These are phyloP conservation scores for Aspergillus niger DNA, from an alignment of 2,329 filamentous ascomycete genomes.

Conservation along the genomic window DNA sequence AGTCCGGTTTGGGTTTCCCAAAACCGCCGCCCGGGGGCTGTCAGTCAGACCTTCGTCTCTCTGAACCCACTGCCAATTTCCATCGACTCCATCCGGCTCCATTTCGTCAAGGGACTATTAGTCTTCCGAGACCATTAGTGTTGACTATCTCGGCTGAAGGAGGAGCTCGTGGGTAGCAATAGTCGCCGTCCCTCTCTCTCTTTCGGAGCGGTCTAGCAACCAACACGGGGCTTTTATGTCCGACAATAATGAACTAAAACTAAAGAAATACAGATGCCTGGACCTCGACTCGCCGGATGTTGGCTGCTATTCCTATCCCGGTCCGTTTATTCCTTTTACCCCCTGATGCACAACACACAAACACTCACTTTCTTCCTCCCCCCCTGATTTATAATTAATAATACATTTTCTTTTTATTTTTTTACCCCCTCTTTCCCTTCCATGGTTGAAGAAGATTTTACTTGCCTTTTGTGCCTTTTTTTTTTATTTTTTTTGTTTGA, in stretches of 20 bases:
- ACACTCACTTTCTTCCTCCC: too few species aligned
- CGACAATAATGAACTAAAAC: background rate
- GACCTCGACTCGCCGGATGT: background rate
- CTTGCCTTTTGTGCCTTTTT: too few species aligned
- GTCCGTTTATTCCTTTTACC: background rate
- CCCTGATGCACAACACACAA: background rate
- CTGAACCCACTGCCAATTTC: slow-evolving; percentile 5
- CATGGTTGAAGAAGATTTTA: background rate
- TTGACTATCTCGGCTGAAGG: background rate
- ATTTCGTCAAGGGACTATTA: background rate
- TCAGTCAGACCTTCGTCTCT: background rate
- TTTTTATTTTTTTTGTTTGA: too few species aligned
- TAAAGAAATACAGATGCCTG: background rate
- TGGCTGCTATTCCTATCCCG: background rate
- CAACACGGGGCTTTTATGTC: background rate
- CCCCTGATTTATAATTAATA: background rate
- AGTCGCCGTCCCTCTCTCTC: background rate
- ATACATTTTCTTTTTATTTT: background rate
- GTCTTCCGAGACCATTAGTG: background rate
- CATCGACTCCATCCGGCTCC: slow-evolving; percentile 3
- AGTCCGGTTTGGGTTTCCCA: background rate
- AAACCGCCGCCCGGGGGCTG: background rate
- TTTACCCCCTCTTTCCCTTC: background rate
- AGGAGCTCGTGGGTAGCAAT: slow-evolving; percentile 1
- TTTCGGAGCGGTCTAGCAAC: background rate